Evolutionary conservation across 306 rosid genomes (phyloP), one percentile per base, ranked within the genome.

Genomic region (Corylus avellana): DNA sequence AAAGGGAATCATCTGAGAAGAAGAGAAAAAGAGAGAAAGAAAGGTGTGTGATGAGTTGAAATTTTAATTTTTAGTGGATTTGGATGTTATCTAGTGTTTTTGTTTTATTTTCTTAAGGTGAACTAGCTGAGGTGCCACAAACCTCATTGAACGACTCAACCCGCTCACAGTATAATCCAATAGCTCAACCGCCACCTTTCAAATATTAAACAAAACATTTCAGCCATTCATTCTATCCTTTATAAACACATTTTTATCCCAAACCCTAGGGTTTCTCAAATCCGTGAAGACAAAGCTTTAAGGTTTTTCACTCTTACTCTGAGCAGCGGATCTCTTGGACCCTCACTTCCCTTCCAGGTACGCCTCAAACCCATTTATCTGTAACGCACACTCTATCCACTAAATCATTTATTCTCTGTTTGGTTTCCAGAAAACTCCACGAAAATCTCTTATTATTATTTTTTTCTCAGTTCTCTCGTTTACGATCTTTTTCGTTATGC

Each of bases 121-220:
- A 22, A 22, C 25, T 22, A 0, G 25, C 25, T 22, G 25, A 22
- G 25, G 0, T 22, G 25, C 25, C 25, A 22, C 25, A 22, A 22
- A 22, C 25, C 25, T 22, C 25, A 22, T 22, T 22, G 25, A 22
- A 22, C 25, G 25, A 22, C 25, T 22, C 25, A 22, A 22, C 25
- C 25, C 25, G 25, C 25, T 22, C 25, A 0, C 25, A 22, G 25
- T 22, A 22, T 22, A 22, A 22, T 22, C 25, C 25, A 22, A 22
- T 22, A 22, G 25, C 25, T 22, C 25, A 22, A 22, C 25, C 25
- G 46, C 46, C 46, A 6, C 78, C 83, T 86, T 86, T 44, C 73
- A 69, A 71, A 37, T 66, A 14, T 70, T 5, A 6, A 1, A 35
- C 13, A 22, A 70, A 8, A 12, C 42, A 83, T 83, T 85, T 0